phyloP scores from a whole-genome alignment of 2,329 filamentous ascomycete genomes.

The Kalmusia sp. region DNA sequence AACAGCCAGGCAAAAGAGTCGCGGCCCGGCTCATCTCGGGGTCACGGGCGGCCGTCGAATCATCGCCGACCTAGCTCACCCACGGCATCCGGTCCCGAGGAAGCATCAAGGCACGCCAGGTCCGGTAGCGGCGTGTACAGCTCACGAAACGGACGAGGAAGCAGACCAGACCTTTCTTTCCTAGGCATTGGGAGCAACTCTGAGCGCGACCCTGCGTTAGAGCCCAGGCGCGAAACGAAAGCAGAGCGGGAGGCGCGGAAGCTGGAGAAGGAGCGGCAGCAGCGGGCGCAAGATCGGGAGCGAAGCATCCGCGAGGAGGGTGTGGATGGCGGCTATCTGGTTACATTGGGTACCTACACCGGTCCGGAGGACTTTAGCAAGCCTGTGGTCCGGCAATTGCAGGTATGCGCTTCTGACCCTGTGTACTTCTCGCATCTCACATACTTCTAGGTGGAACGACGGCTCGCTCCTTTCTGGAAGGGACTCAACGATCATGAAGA shows the following conservation, averaged over 20 bases:
- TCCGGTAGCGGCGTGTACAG: slow-evolving; percentile 50
- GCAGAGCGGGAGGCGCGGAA: slow-evolving; percentile 89
- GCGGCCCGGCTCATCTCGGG: slow-evolving; percentile 41
- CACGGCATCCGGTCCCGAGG: slow-evolving; percentile 31
- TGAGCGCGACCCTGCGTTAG: slow-evolving; percentile 59
- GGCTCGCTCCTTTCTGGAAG: slow-evolving; percentile 93
- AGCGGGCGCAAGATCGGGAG: slow-evolving; percentile 83
- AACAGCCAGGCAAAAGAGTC: slow-evolving; percentile 58
- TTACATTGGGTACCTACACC: slow-evolving; percentile 93
- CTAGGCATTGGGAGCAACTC: slow-evolving; percentile 60
- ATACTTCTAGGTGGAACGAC: slow-evolving; percentile 80
- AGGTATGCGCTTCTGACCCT: slow-evolving; percentile 65
- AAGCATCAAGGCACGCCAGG: slow-evolving; percentile 34
- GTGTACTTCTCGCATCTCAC: slow-evolving; percentile 20
- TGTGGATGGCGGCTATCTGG: slow-evolving; percentile 92
- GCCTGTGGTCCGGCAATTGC: slow-evolving; percentile 82
- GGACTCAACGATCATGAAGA: slow-evolving; percentile 88
- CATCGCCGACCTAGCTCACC: slow-evolving; percentile 41
- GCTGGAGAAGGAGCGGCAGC: slow-evolving; percentile 79
- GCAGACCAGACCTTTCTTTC: slow-evolving; percentile 66
- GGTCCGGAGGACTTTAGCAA: slow-evolving; percentile 95
- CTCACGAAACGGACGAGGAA: slow-evolving; percentile 58
- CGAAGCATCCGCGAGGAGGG: slow-evolving; percentile 89
- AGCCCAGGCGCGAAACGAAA: slow-evolving; percentile 81
- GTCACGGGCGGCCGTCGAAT: slow-evolving; percentile 42